These are phyloP conservation scores for Leishmania tarentolae DNA, from an alignment of 208 protist species.

Conservation along the genomic window DNA sequence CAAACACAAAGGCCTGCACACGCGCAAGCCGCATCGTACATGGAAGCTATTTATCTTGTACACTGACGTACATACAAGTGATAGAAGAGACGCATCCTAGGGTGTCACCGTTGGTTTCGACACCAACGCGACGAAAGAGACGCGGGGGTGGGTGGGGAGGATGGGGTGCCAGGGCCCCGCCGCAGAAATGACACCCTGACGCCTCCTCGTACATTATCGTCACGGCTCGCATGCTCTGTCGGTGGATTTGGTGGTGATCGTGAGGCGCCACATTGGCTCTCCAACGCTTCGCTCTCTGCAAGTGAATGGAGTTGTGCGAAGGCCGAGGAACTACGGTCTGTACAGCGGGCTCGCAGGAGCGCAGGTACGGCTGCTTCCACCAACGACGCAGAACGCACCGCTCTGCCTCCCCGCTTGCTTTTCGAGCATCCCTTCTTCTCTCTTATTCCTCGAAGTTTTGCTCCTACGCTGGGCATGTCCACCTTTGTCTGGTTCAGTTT, in stretches of 20 bases:
- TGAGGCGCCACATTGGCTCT: neutral
- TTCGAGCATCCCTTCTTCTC: neutral
- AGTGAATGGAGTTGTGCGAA: neutral
- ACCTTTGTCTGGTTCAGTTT: neutral
- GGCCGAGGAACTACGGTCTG: neutral
- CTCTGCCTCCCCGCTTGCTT: neutral
- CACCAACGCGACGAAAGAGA: neutral
- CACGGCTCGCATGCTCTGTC: neutral
- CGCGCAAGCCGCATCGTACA: neutral
- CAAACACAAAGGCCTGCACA: neutral
- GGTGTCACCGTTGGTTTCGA: neutral
- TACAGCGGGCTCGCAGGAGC: neutral
- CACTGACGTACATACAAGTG: neutral
- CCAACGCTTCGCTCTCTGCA: neutral
- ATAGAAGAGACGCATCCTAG: neutral
- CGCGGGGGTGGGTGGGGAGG: neutral
- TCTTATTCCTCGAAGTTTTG: no score
- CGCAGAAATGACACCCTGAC: neutral
- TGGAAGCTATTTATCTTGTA: neutral
- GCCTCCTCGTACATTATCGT: neutral
- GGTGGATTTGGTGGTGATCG: neutral
- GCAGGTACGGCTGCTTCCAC: neutral
- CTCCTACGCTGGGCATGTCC: neutral
- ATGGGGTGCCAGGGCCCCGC: neutral
- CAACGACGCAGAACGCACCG: neutral